Evolutionary conservation across 306 rosid species (phyloP), one percentile per base, ranked within the genome.

Genomic region (Ceratonia siliqua): DNA sequence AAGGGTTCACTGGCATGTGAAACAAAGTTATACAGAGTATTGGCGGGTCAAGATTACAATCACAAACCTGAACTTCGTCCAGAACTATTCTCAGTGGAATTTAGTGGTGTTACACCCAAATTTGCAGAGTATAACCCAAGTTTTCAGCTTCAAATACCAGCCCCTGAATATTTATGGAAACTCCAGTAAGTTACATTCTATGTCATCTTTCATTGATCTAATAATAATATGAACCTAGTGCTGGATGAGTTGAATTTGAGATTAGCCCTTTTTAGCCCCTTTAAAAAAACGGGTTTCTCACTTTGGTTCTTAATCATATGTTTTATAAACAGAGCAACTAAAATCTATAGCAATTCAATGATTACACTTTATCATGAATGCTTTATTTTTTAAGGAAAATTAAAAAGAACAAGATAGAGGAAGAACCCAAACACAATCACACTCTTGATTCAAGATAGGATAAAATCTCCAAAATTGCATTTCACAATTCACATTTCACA

Each of bases 11-110:
- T 92, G 96, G 96, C 98, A 92, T 74, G 86, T 92, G 67, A 90
- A 92, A 56, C 84, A 87, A 70, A 92, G 91, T 36, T 90, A 90
- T 36, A 87, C 24, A 84, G 83, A 87, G 75, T 90, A 90, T 36
- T 92, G 96, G 98, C 33, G 96, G 20, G 89, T 87, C 9, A 92
- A 90, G 87, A 86, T 92, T 52, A 87, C 98, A 1, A 81, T 92
- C 78, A 86, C 94, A 65, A 92, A 90, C 65, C 70, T 79, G 2
- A 90, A 92, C 74, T 85, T 89, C 42, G 82, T 78, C 15, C 89
- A 79, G 72, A 92, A 90, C 81, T 90, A 92, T 65, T 84, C 98
- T 10, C 82, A 82, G 10, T 92, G 98, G 98, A 90, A 83, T 76
- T 71, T 92, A 68, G 92, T 88, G 59, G 87, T 84, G 15, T 68